Base-by-base conservation (phyloP, 1,139 yeast species). In the Candida anutae region DNA sequence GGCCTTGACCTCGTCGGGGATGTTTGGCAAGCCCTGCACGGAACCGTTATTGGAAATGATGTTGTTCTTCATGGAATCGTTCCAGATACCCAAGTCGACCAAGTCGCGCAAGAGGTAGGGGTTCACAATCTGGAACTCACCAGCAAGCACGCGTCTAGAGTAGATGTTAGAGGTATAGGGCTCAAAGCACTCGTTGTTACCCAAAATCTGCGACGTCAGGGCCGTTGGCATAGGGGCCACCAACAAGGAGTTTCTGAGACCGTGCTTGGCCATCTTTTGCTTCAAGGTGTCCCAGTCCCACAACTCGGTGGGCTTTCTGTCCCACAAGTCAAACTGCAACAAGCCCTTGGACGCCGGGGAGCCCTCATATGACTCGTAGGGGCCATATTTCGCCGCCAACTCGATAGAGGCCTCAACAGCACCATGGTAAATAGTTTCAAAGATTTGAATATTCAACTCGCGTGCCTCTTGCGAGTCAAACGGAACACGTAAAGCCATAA, bases 151-250 rank as follows among this genome's bases (percentile, higher is more conserved):
- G 55, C 79, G 65, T 57, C 79, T 64, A 19, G 72, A 63, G 46
- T 72, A 73, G 37, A 73, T 62, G 46, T 73, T 73, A 11, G 77
- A 71, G 16, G 79, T 73, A 49, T 61, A 69, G 21, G 79, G 79
- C 48, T 73, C 79, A 45, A 73, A 73, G 52, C 78, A 73, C 51
- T 73, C 79, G 45, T 70, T 73, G 49, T 62, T 66, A 37, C 78
- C 78, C 42, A 73, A 59, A 31, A 73, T 72, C 50, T 72, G 79
- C 3, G 78, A 73, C 6, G 78, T 72, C 11, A 78, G 71, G 15
- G 79, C 79, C 30, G 79, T 73, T 25, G 79, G 79, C 79, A 73
- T 73, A 34, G 77, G 77, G 2, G 78, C 79, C 33, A 73, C 74
- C 36, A 73, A 58, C 27, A 73, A 54, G n/a, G 78, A 73, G 53